These are phyloP conservation scores for Elsinoe australis DNA, from an alignment of 2,329 filamentous ascomycete species.

Conservation along the genomic window DNA sequence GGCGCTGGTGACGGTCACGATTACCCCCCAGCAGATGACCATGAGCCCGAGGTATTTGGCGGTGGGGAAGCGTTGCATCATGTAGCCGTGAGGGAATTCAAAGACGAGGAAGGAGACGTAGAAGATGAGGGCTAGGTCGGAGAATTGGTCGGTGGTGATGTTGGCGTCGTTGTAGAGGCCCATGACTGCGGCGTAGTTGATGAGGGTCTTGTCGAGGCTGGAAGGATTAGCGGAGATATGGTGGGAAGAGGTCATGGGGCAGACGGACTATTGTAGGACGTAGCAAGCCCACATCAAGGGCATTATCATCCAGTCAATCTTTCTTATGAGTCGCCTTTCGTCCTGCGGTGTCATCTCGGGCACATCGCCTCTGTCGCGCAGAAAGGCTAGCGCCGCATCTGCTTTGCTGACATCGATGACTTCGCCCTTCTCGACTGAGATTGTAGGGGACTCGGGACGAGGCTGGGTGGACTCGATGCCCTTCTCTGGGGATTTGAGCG, in stretches of 20 bases:
- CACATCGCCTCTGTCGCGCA: constrained; percentile 25
- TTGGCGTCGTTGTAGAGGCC: constrained; percentile 33
- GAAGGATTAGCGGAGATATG: background rate
- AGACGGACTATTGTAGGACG: constrained; percentile 34
- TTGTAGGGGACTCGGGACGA: background rate
- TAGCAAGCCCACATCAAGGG: constrained; percentile 35
- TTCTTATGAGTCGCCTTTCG: constrained; percentile 26
- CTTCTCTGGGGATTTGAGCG: background rate
- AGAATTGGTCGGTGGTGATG: constrained; percentile 32
- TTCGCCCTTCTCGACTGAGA: constrained; percentile 21
- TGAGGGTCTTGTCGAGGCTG: constrained; percentile 15
- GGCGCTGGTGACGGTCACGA: constrained; percentile 43
- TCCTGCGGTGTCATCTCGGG: constrained; percentile 22
- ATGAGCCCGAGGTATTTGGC: constrained; percentile 45
- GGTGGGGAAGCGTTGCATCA: constrained; percentile 48
- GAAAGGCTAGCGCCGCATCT: constrained; percentile 29
- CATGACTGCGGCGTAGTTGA: constrained; percentile 39
- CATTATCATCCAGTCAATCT: constrained; percentile 37
- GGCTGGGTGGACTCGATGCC: background rate
- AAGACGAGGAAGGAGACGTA: constrained; percentile 34
- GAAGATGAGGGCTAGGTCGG: constrained; percentile 31
- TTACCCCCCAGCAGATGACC: constrained; percentile 41
- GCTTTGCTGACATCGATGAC: constrained; percentile 26
- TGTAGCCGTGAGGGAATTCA: constrained; percentile 38
- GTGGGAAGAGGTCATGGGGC: background rate